phyloP scores from a whole-genome alignment of 495 filamentous ascomycete genomes.

The Cercophora sp. region DNA sequence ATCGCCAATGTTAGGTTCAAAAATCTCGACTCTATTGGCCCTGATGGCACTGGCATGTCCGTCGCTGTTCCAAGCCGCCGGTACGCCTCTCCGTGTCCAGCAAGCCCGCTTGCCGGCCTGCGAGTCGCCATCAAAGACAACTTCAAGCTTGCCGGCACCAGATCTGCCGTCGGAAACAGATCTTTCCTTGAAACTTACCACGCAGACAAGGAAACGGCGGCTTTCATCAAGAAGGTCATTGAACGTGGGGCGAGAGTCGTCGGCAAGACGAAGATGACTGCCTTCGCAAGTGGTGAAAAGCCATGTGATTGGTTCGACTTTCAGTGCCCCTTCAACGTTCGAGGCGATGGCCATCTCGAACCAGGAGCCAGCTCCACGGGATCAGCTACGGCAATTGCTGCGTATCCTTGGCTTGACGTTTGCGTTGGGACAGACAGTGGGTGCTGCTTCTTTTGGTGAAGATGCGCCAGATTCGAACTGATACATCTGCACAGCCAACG shows the following conservation, averaged over 20 bases:
- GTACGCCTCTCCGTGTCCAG: neutral
- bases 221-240: neutral
- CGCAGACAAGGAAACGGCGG: neutral
- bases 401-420: neutral
- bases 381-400: neutral
- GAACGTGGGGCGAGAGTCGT: neutral
- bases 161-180: neutral
- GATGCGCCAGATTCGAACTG: too few species aligned
- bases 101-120: neutral
- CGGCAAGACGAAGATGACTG: neutral
- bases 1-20: neutral
- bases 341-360: neutral
- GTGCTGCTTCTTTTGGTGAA: too few species aligned
- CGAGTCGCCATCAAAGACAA: constrained; percentile 3
- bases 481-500: too few species aligned
- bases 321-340: neutral
- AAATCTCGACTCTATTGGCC: neutral
- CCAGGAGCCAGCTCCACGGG: constrained; percentile 1
- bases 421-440: neutral
- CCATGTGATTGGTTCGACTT: constrained; percentile 2
- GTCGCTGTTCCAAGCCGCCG: neutral
- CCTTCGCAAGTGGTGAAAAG: neutral
- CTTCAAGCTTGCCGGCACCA: neutral
- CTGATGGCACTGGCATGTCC: neutral
- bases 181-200: neutral